Evolutionary conservation across 495 filamentous ascomycete species (phyloP).

Genomic region (Penicillium fimorum): DNA sequence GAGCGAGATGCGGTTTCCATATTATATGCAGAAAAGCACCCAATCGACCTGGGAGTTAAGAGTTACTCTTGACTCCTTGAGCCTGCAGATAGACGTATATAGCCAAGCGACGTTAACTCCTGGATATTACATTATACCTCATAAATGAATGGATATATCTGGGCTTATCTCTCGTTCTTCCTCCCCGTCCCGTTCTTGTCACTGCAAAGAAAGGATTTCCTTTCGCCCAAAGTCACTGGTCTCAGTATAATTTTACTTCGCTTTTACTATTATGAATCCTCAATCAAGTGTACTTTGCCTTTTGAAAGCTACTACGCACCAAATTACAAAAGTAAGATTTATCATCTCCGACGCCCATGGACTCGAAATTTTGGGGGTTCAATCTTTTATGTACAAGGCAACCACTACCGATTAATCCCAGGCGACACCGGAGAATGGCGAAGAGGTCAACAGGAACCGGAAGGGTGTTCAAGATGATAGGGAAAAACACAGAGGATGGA

Average conservation of each 20-base stretch:
- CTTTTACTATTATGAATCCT: not conserved
- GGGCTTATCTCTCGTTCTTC: not conserved
- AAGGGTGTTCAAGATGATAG: slow-evolving; percentile 23
- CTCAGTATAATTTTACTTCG: not conserved
- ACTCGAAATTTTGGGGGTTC: slow-evolving; percentile 32
- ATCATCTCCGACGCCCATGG: slow-evolving; percentile 22
- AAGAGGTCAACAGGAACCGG: slow-evolving; percentile 28
- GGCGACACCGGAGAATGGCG: slow-evolving; percentile 23
- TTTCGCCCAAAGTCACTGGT: not conserved
- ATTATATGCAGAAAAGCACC: not conserved
- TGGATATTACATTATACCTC: not conserved
- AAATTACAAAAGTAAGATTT: not conserved
- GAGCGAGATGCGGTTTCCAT: not conserved
- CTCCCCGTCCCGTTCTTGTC: not conserved
- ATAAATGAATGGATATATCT: not conserved
- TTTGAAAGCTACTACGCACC: not conserved
- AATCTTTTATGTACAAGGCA: slow-evolving; percentile 48
- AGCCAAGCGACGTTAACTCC: not conserved
- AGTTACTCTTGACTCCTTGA: not conserved
- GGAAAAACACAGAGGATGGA: slow-evolving; percentile 21
- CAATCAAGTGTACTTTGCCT: not conserved
- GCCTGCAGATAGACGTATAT: not conserved
- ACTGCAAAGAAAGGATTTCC: not conserved
- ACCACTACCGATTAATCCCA: slow-evolving; percentile 31
- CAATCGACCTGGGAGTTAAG: not conserved